phyloP scores from a whole-genome alignment of 192 early-diverging fungal species.

The Rhizophagus prolifer region DNA sequence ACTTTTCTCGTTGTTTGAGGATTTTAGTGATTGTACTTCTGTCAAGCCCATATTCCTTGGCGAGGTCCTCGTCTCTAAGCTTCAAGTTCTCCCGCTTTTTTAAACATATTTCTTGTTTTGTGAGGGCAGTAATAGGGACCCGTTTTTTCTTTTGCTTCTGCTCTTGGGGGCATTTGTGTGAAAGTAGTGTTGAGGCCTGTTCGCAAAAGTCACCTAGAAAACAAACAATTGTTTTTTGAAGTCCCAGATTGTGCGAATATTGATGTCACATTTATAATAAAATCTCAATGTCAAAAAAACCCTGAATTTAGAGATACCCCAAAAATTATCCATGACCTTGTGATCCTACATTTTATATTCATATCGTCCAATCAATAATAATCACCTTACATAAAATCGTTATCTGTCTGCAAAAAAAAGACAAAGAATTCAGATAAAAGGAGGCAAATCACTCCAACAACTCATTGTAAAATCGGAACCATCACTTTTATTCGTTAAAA shows the following conservation, averaged over 20 bases:
- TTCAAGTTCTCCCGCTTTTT: slow-evolving; percentile 27
- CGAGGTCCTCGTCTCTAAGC: slow-evolving; percentile 31
- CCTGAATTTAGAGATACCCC: not conserved
- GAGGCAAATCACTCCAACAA: not conserved
- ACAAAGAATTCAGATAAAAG: not conserved
- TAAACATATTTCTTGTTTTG: slow-evolving; percentile 29
- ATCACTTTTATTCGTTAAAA: not conserved
- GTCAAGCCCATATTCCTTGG: slow-evolving; percentile 27
- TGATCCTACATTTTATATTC: not conserved
- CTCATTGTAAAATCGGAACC: not conserved
- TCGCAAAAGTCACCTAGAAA: slow-evolving; percentile 27
- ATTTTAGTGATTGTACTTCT: slow-evolving; percentile 32
- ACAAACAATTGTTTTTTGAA: slow-evolving; percentile 18
- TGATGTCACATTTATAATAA: slow-evolving; percentile 19
- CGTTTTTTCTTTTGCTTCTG: slow-evolving; percentile 31
- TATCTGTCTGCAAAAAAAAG: not conserved
- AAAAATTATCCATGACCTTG: not conserved
- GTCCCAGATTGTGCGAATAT: slow-evolving; percentile 2
- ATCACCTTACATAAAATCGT: not conserved
- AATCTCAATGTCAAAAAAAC: not conserved
- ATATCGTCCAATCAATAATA: not conserved
- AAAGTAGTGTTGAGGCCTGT: slow-evolving; percentile 10
- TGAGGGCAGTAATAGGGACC: slow-evolving; percentile 31
- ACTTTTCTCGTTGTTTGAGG: slow-evolving; percentile 26
- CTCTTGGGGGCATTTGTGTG: slow-evolving; percentile 31